Conservation (phyloP, 2,329 filamentous ascomycete species). For the Pyrenophora seminiperda region DNA sequence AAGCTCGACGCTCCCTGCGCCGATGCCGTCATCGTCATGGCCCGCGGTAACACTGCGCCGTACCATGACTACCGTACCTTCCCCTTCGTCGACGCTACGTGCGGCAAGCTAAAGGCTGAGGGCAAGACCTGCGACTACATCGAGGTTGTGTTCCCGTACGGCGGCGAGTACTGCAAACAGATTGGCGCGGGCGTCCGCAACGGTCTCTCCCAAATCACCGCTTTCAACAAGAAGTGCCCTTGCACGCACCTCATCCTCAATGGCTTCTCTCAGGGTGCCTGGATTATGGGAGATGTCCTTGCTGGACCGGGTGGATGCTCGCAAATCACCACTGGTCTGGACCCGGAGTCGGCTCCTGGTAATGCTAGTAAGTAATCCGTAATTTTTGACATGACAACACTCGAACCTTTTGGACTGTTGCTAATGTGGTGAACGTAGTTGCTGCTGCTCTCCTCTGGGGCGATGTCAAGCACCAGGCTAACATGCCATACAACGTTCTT, state of each 20-base stretch:
- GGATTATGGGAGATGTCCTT: constrained; percentile 64
- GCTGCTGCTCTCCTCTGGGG: constrained; percentile 34
- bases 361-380: constrained; percentile 33
- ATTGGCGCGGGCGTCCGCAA: constrained; percentile 27
- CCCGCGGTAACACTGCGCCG: constrained; percentile 31
- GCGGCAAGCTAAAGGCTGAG: constrained; percentile 27
- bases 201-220: constrained; percentile 53
- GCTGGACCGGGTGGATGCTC: constrained; percentile 52
- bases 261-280: constrained; percentile 64
- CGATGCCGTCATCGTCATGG: constrained; percentile 31
- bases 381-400: constrained; percentile 20
- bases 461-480: constrained; percentile 28
- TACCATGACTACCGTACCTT: constrained; percentile 31
- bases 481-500: constrained; percentile 32
- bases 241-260: constrained; percentile 61
- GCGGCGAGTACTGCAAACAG: constrained; percentile 25
- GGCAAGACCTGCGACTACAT: constrained; percentile 34
- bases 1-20: constrained; percentile 32
- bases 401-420: constrained; percentile 22
- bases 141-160: constrained; percentile 25
- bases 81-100: constrained; percentile 28
- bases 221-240: constrained; percentile 61
- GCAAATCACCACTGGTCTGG: constrained; percentile 24
- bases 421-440: constrained; percentile 29
- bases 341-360: constrained; percentile 27